These are phyloP conservation scores for Jaltomata sinuosa DNA, from an alignment of 257 asterid genomes.

Conservation along the genomic window DNA sequence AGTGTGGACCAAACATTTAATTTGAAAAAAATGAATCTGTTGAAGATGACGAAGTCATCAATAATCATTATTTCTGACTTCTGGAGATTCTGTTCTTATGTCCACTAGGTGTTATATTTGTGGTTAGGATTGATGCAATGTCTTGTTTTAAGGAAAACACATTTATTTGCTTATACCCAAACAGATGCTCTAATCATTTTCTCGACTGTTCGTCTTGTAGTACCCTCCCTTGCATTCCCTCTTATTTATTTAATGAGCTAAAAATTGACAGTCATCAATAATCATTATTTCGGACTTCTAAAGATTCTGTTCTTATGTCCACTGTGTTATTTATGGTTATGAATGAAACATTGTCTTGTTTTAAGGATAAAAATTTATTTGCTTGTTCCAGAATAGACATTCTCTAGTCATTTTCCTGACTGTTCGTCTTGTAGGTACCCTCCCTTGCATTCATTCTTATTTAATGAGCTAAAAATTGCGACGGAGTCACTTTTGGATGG, in stretches of 20 bases:
- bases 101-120: not conserved
- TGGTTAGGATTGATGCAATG: not conserved
- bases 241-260: constrained; percentile 64
- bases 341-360: not conserved
- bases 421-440: constrained; percentile 65
- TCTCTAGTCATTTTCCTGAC: not conserved
- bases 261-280: constrained; percentile 33
- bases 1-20: not conserved
- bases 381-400: not conserved
- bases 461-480: constrained; percentile 71
- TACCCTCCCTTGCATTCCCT: constrained; percentile 71
- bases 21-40: not conserved
- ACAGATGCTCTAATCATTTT: not conserved
- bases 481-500: constrained; percentile 56
- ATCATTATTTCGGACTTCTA: not conserved
- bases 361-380: not conserved
- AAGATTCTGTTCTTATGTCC: not conserved
- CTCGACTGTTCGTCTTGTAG: constrained; percentile 22
- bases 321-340: not conserved
- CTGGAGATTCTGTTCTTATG: not conserved
- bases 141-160: not conserved
- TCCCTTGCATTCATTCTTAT: constrained; percentile 64
- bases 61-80: not conserved
- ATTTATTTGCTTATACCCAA: not conserved
- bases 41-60: not conserved